Base-by-base conservation (phyloP, 2,329 filamentous ascomycete species). In the Fragosphaeria purpurea region DNA sequence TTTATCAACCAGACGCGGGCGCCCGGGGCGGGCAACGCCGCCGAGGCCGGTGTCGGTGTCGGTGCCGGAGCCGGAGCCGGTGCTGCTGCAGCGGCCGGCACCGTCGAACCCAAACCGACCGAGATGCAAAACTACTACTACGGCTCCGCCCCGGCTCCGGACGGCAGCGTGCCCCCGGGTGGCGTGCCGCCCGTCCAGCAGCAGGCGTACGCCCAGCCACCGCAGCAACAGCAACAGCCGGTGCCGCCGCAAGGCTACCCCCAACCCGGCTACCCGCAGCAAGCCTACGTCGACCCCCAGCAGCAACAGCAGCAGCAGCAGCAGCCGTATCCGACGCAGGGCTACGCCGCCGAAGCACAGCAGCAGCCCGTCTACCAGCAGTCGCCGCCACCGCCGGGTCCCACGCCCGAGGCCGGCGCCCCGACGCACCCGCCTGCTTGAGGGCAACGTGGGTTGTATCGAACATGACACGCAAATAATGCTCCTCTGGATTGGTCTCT, bases 41-140 rank as follows among this genome's bases (percentile, higher is more conserved):
- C 31, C 35, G 44, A 43, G 39, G 32, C 44, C 33, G 37, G 34
- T 11, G 45, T 34, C 10, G 22, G 3, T 30, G 44, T 5, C 22
- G 48, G 43, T 13, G 41, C 22, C 6, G 48, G 13, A 2, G 22
- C 22, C 22, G 22, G 22, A 2, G 22, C 22, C 22, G 22, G 22
- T 22, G 22, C 22, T 22, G 22, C 22, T 2, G 22, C 22, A 3
- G 22, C 22, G 22, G 22, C 22, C 22, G 22, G 22, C 22, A 22
- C 9, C 7, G 44, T 22, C n/a, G 50, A 47, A 9, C 31, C 46
- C 50, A 52, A 52, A 42, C 39, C 46, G 38, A 49, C 46, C 9
- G 46, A 52, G 46, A 22, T 52, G 43, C 44, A 49, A 6, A 46
- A 42, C 30, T 52, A 51, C 41, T 32, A 43, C 46, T 22, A 41